Base-by-base conservation (phyloP, 2,329 filamentous ascomycete species). In the Scolecobasidium constrictum region DNA sequence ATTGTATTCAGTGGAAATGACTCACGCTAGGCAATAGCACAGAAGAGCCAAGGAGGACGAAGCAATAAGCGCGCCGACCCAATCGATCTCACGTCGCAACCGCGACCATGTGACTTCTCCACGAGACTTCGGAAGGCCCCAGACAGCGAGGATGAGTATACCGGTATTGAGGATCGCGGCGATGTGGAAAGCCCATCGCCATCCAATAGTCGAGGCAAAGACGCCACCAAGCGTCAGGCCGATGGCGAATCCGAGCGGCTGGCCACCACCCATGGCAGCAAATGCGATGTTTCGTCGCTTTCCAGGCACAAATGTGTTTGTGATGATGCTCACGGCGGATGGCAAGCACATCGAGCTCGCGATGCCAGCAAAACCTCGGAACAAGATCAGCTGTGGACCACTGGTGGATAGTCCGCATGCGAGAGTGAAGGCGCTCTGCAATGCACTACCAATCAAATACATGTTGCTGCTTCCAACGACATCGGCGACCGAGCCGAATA, bases 151-250 rank as follows among this genome's bases (percentile, higher is more conserved):
- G 7, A 9, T 7, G 7, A 36, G 17, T 9, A 36, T 16, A 60
- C 37, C 2, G 58, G 56, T 20, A 64, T 71, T 36, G 19, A 70
- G 49, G 11, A 64, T 65, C 0, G 67, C 66, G 18, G 60, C 57
- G 3, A 72, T 58, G 47, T 73, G 67, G 49, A 68, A 77, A 1
- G 67, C 71, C 47, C 59, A 66, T 35, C 71, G 54, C 73, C 72
- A 77, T 3, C 69, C 68, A 35, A 71, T 62, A 0, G 58, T 62
- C 23, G 69, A 61, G 2, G 64, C 58, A 31, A 76, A 63, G 0
- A 73, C 47, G 45, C 71, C 71, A 20, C 69, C 68, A 3, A 76
- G 55, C 0, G 69, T 61, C 3, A 77, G 58, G 0, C 73, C 72
- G 1, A 74, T 47, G 0, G 61, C 64, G 43, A 72, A 75, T 0